Conservation (phyloP, 2,329 filamentous ascomycete genomes). For the Trichoderma sp. region DNA sequence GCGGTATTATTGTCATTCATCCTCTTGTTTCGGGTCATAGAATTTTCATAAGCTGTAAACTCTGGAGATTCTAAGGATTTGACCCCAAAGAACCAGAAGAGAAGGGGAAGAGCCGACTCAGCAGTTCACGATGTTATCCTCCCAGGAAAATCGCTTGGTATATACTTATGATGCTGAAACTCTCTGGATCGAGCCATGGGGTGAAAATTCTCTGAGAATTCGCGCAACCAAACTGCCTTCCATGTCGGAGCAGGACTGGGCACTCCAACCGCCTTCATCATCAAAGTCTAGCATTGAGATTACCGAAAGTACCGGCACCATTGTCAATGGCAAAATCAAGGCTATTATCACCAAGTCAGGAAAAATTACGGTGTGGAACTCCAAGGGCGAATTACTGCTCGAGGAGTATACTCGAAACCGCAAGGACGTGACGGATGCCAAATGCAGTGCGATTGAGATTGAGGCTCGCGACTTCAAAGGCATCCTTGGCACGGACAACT, state of each 20-base stretch:
- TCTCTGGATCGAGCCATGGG: background rate
- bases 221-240: background rate
- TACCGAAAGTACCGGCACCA: background rate
- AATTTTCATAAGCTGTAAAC: background rate
- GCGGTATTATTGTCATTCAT: background rate
- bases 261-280: background rate
- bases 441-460: conserved; percentile 58
- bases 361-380: background rate
- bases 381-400: background rate
- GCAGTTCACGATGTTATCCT: background rate
- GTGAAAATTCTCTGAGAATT: background rate
- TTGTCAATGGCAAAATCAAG: background rate
- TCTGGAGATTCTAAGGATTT: background rate
- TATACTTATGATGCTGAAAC: background rate
- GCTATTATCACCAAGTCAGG: background rate
- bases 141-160: background rate
- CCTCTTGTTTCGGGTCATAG: too few species aligned
- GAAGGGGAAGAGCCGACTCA: background rate
- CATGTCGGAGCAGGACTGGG: background rate
- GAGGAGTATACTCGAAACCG: background rate
- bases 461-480: conserved; percentile 60
- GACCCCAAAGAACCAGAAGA: background rate
- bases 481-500: conserved; percentile 49
- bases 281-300: background rate
- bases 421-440: conserved; percentile 46